These are phyloP conservation scores for Trametes cinnabarina DNA, from an alignment of 768 basidiomycete genomes.

Conservation along the genomic window DNA sequence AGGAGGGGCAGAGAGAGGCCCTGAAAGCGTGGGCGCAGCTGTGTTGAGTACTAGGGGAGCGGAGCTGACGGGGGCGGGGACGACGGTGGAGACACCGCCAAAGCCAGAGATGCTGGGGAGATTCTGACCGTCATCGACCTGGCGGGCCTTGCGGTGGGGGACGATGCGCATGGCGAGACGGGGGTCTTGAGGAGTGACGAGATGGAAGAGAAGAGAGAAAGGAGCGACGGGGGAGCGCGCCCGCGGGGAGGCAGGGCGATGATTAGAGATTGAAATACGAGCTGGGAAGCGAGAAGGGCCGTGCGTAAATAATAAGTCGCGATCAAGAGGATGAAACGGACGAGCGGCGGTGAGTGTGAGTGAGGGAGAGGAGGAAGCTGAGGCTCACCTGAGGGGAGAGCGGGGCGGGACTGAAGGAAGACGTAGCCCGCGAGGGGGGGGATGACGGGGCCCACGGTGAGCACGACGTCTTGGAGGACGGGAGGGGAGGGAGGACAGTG, in stretches of 20 bases:
- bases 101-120: background rate
- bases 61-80: background rate
- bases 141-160: conserved; percentile 7
- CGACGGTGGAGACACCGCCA: background rate
- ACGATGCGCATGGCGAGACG: conserved; percentile 17
- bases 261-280: conserved; percentile 14
- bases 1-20: background rate
- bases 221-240: conserved; percentile 19
- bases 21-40: background rate
- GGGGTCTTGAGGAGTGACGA: conserved; percentile 3
- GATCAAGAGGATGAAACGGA: background rate
- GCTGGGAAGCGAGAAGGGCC: background rate
- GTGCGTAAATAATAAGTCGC: conserved; percentile 4
- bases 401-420: background rate
- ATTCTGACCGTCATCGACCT: background rate
- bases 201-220: conserved; percentile 17
- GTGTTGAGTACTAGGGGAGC: conserved; percentile 7
- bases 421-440: conserved; percentile 11
- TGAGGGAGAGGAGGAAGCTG: background rate
- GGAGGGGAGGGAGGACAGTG: background rate
- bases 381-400: conserved; percentile 9
- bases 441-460: conserved; percentile 1
- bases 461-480: conserved; percentile 16
- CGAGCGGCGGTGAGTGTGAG: too few species aligned
- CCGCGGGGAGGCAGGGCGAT: conserved; percentile 10